phyloP scores from a whole-genome alignment of 2,329 filamentous ascomycete genomes.

The Nemania abortiva region DNA sequence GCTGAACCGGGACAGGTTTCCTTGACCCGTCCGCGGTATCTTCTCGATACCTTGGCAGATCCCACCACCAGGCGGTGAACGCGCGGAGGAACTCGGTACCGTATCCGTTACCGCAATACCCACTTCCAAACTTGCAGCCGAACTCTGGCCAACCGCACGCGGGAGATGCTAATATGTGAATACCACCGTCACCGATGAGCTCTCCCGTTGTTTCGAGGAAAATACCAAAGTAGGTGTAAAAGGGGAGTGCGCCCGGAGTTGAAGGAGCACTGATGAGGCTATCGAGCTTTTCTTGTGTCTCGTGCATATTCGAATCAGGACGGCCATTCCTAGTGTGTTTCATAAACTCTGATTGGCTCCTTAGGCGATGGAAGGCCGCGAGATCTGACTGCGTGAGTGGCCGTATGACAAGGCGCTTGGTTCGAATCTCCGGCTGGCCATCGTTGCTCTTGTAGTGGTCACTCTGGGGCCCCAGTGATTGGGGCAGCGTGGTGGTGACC shows the following conservation, averaged over 20 bases:
- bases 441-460: not conserved
- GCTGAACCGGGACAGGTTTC: constrained; percentile 3
- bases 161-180: constrained; percentile 14
- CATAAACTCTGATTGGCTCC: constrained; percentile 18
- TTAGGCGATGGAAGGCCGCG: constrained; percentile 4
- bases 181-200: constrained; percentile 32
- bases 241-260: not conserved
- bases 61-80: constrained; percentile 32
- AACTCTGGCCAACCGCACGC: constrained; percentile 29
- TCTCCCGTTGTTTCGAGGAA: constrained; percentile 27
- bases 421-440: constrained; percentile 5
- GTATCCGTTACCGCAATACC: constrained; percentile 25
- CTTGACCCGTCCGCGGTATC: not conserved
- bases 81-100: constrained; percentile 31
- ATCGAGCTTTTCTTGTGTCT: constrained; percentile 22
- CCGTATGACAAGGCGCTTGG: constrained; percentile 14
- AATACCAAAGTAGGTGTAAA: constrained; percentile 26
- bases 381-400: constrained; percentile 15
- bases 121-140: constrained; percentile 28
- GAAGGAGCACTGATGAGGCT: constrained; percentile 14
- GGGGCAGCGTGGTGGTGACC: constrained; percentile 23
- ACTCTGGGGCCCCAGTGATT: not conserved
- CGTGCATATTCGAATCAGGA: constrained; percentile 4
- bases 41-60: constrained; percentile 12
- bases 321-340: constrained; percentile 14